A percentile compares a stretch with the other conserved stretches of the same genome.
Evolutionary conservation across 192 early-diverging fungal species (phyloP).

Genomic region (Dimargaris cristalligena): DNA sequence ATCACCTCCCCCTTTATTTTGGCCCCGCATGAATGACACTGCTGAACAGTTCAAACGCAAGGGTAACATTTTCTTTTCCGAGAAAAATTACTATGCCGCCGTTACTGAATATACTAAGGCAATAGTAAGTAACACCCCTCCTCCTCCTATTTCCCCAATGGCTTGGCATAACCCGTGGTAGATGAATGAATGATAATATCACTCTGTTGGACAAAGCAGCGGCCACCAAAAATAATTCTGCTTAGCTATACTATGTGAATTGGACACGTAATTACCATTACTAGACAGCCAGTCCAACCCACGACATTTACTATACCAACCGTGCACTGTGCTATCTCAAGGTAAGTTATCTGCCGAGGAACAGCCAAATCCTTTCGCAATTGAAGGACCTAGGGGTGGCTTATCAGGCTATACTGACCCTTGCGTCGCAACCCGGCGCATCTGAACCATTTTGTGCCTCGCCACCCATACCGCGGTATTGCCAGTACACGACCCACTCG

Average conservation of each 20-base stretch:
- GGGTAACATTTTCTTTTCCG: constrained; percentile 43
- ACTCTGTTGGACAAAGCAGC: too few species aligned
- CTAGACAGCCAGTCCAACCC: constrained; percentile 22
- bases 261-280: neutral
- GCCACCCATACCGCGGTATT: neutral
- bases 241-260: too few species aligned
- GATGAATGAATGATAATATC: too few species aligned
- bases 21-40: neutral
- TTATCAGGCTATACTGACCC: neutral
- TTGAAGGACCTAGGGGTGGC: neutral
- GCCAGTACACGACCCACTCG: neutral
- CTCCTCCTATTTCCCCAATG: too few species aligned
- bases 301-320: constrained; percentile 65
- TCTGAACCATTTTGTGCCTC: neutral
- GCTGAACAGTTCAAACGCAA: constrained; percentile 35
- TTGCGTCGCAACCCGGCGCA: neutral
- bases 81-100: constrained; percentile 40
- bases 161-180: too few species aligned
- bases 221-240: too few species aligned
- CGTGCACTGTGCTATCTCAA: constrained; percentile 52
- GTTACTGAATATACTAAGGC: constrained; percentile 59
- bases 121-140: constrained; percentile 38
- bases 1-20: neutral
- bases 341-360: neutral
- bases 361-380: neutral